Evolutionary conservation across 257 asterid genomes (phyloP).

Genomic region (Avicennia marina): DNA sequence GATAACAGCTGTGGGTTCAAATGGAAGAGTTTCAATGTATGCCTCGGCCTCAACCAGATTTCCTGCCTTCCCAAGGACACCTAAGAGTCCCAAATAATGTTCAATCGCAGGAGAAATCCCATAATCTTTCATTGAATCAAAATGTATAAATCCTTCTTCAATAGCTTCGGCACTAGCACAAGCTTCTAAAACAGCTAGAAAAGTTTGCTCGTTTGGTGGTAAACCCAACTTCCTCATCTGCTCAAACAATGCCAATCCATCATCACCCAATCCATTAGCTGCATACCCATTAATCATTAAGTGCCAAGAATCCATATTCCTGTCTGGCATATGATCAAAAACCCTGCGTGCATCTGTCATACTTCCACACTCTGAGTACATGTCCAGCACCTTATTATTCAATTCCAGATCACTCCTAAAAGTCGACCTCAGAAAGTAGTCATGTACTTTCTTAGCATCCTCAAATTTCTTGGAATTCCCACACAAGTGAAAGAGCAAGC

Average conservation of each 20-base stretch:
- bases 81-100: slow-evolving; percentile 79
- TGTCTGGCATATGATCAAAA: slow-evolving; percentile 89
- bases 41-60: slow-evolving; percentile 83
- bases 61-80: slow-evolving; percentile 76
- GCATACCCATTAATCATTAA: slow-evolving; percentile 82
- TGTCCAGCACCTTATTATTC: slow-evolving; percentile 66
- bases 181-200: slow-evolving; percentile 79
- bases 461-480: slow-evolving; percentile 67
- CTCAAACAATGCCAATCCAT: slow-evolving; percentile 79
- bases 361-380: slow-evolving; percentile 84
- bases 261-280: slow-evolving; percentile 77
- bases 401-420: slow-evolving; percentile 59
- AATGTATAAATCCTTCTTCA: slow-evolving; percentile 83
- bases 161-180: slow-evolving; percentile 95
- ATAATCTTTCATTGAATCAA: slow-evolving; percentile 74
- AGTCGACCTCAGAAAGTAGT: slow-evolving; percentile 74
- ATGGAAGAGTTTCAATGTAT: slow-evolving; percentile 68
- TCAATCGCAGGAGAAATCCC: slow-evolving; percentile 65
- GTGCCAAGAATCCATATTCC: slow-evolving; percentile 89
- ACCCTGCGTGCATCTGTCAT: slow-evolving; percentile 87
- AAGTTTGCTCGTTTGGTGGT: slow-evolving; percentile 57
- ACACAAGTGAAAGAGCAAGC: slow-evolving; percentile 62
- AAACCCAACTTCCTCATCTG: slow-evolving; percentile 68
- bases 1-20: slow-evolving; percentile 63
- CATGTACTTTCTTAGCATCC: slow-evolving; percentile 89